Conservation (phyloP, 768 basidiomycete genomes). For the Phlegmacium glaucopus region DNA sequence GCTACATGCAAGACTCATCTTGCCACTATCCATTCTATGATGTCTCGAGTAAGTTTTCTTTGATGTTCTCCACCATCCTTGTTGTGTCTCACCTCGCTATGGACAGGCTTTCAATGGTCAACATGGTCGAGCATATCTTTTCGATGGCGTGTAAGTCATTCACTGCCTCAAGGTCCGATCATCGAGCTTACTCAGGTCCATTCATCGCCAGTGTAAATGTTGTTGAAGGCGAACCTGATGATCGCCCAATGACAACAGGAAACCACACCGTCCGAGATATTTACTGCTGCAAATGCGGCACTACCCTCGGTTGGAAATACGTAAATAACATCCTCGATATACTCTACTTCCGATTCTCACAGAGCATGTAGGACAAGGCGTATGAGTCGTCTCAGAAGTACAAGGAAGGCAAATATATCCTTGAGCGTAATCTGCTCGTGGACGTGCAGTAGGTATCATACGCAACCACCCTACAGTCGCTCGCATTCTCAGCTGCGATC, state of each 20-base stretch:
- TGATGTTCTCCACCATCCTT: neutral
- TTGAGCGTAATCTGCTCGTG: slow-evolving; percentile 87
- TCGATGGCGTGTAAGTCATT: slow-evolving; percentile 81
- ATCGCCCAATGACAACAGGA: slow-evolving; percentile 96
- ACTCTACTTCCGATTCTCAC: slow-evolving; percentile 3
- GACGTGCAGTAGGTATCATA: slow-evolving; percentile 64
- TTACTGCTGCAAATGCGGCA: slow-evolving; percentile 86
- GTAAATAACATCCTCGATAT: slow-evolving; percentile 43
- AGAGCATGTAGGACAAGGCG: slow-evolving; percentile 70
- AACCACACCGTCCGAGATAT: slow-evolving; percentile 96
- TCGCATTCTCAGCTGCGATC: slow-evolving; percentile 8
- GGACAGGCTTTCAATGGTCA: slow-evolving; percentile 93
- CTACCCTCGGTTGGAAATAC: slow-evolving; percentile 96
- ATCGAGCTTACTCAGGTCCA: slow-evolving; percentile 11
- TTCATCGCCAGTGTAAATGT: slow-evolving; percentile 74
- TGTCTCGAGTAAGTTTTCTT: slow-evolving; percentile 73
- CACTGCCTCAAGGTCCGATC: neutral
- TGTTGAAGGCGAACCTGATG: slow-evolving; percentile 82
- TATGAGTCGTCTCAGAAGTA: slow-evolving; percentile 91
- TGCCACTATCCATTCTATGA: slow-evolving; percentile 88
- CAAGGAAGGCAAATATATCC: slow-evolving; percentile 98
- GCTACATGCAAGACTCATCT: slow-evolving; percentile 85
- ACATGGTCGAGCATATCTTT: slow-evolving; percentile 93
- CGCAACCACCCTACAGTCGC: slow-evolving; percentile 2
- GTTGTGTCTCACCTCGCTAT: slow-evolving; percentile 8